Percentiles rank a stretch among this genome's conserved stretches.
Conservation (phyloP, 345 rosid species). For the Psidium friedrichsthalianum region DNA sequence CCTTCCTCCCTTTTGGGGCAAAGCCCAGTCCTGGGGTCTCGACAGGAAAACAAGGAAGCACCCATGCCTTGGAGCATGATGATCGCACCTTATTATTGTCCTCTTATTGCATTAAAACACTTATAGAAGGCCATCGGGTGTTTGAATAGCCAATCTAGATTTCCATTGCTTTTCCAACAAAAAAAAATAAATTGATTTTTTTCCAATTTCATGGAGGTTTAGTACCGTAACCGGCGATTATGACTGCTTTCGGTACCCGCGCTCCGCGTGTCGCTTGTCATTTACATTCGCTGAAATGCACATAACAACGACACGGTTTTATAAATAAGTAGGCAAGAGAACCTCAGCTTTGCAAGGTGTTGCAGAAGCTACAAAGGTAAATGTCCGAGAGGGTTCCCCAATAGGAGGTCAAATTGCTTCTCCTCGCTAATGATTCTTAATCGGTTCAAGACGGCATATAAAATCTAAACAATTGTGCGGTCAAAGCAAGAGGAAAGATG, state of each 20-base stretch:
- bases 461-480: slow-evolving; percentile 4
- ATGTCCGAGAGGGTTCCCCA: neutral
- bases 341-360: neutral
- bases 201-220: neutral
- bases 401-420: neutral
- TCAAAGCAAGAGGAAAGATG: slow-evolving; percentile 25
- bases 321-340: neutral
- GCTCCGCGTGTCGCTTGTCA: neutral
- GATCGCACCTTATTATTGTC: neutral
- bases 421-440: neutral
- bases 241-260: neutral
- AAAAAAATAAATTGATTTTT: too few relatives aligned
- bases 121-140: neutral
- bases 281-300: neutral
- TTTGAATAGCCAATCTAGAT: neutral
- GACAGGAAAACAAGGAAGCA: neutral
- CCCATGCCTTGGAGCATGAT: neutral
- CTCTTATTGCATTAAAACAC: neutral
- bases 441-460: neutral
- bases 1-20: neutral
- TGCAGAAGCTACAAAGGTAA: neutral
- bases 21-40: neutral
- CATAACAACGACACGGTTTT: neutral
- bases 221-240: neutral
- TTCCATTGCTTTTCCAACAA: neutral